Evolutionary conservation across 1,139 yeast genomes (phyloP).

Genomic region (Geotrichum australiense): DNA sequence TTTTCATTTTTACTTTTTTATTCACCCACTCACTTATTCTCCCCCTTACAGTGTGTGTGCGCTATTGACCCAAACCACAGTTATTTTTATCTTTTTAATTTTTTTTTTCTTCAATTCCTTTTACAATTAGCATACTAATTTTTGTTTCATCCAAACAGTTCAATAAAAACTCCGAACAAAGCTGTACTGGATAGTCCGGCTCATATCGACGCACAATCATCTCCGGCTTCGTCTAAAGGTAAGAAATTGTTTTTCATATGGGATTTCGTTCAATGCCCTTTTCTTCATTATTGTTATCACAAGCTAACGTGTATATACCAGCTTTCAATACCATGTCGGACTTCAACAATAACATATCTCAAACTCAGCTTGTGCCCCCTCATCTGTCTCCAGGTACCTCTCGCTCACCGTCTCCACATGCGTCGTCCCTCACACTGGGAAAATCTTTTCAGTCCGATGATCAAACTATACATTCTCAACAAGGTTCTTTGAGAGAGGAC

Average conservation of each 20-base stretch:
- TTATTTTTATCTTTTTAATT: too few relatives aligned
- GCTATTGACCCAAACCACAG: too few relatives aligned
- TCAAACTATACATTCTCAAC: background rate
- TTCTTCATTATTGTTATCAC: too few relatives aligned
- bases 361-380: slow-evolving; percentile 6
- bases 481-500: background rate
- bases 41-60: too few relatives aligned
- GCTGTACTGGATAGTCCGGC: background rate
- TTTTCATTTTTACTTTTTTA: background rate
- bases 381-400: slow-evolving; percentile 8
- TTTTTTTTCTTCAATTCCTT: too few relatives aligned
- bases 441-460: slow-evolving; percentile 2
- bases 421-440: slow-evolving; percentile 7
- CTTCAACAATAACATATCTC: background rate
- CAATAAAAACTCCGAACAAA: background rate
- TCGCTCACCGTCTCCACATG: slow-evolving; percentile 13
- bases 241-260: background rate
- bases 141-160: background rate
- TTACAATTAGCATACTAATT: too few relatives aligned
- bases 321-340: slow-evolving; percentile 8
- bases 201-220: background rate
- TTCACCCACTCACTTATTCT: background rate
- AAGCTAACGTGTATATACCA: too few relatives aligned
- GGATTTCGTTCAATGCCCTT: background rate
- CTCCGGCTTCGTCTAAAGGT: slow-evolving; percentile 9